Conservation (phyloP, 2,329 filamentous ascomycete species). For the Penicillium sp. region DNA sequence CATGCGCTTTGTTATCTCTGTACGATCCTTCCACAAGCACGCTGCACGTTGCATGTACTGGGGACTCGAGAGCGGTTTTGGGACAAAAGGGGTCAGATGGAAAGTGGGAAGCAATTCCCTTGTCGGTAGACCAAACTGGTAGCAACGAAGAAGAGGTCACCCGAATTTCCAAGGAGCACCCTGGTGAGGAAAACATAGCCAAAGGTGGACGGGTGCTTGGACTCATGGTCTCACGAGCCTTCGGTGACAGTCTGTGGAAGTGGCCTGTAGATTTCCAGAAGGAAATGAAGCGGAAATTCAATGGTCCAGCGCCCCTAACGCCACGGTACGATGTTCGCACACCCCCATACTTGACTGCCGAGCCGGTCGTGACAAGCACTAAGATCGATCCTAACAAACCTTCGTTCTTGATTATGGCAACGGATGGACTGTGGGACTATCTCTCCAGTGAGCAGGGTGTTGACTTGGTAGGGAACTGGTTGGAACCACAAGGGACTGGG, state of each 20-base stretch:
- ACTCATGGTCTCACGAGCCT: constrained; percentile 62
- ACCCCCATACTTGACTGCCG: constrained; percentile 67
- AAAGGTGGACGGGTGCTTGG: constrained; percentile 62
- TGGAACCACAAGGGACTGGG: constrained; percentile 40
- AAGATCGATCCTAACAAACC: constrained; percentile 49
- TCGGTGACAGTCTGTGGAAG: constrained; percentile 69
- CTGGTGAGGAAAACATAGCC: constrained; percentile 60
- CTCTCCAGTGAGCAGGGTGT: constrained; percentile 60
- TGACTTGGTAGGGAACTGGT: constrained; percentile 58
- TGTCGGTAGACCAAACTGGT: constrained; percentile 67
- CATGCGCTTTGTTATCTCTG: constrained; percentile 63
- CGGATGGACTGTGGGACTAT: constrained; percentile 66
- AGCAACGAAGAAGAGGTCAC: constrained; percentile 60
- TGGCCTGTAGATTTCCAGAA: constrained; percentile 56
- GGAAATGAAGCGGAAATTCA: constrained; percentile 32
- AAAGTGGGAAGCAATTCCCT: constrained; percentile 53
- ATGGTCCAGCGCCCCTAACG: constrained; percentile 46
- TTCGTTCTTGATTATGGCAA: constrained; percentile 65
- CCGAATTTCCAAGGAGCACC: constrained; percentile 59
- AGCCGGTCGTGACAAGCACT: constrained; percentile 63
- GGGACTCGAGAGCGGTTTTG: constrained; percentile 67
- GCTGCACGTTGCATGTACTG: constrained; percentile 64
- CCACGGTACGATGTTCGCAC: constrained; percentile 43
- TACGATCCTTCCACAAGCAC: constrained; percentile 57
- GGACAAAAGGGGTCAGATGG: constrained; percentile 44